Evolutionary conservation across 257 asterid species (phyloP).

Genomic region (Anisodus tanguticus): DNA sequence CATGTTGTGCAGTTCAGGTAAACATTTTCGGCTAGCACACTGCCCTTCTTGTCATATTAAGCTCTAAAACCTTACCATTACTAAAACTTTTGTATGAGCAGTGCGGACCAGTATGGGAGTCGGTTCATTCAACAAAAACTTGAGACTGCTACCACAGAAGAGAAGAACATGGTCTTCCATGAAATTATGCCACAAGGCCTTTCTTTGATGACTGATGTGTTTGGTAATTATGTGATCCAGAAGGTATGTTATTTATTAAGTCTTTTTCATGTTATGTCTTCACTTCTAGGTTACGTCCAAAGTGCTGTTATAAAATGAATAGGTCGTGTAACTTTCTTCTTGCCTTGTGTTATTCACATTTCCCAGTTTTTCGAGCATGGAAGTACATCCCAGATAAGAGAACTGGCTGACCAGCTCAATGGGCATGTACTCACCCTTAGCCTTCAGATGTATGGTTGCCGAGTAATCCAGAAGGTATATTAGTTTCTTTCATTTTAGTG

Average conservation of each 20-base stretch:
- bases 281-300: background rate
- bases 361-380: constrained; percentile 87
- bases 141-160: constrained; percentile 68
- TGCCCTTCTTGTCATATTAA: background rate
- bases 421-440: constrained; percentile 79
- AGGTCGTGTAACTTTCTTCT: constrained; percentile 24
- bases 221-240: constrained; percentile 86
- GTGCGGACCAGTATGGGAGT: constrained; percentile 86
- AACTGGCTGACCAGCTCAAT: constrained; percentile 66
- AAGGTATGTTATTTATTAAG: constrained; percentile 51
- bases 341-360: constrained; percentile 15
- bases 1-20: constrained; percentile 91
- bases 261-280: background rate
- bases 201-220: constrained; percentile 83
- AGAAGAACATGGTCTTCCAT: constrained; percentile 76
- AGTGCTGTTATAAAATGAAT: constrained; percentile 6
- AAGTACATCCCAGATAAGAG: constrained; percentile 62
- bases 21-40: constrained; percentile 5
- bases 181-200: constrained; percentile 81
- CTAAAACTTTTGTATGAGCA: constrained; percentile 38
- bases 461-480: constrained; percentile 85
- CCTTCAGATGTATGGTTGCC: constrained; percentile 93
- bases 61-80: constrained; percentile 10
- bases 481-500: background rate
- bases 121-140: constrained; percentile 90